Evolutionary conservation across 2,329 filamentous ascomycete genomes (phyloP).

Genomic region (Epicoccum sorghinum): DNA sequence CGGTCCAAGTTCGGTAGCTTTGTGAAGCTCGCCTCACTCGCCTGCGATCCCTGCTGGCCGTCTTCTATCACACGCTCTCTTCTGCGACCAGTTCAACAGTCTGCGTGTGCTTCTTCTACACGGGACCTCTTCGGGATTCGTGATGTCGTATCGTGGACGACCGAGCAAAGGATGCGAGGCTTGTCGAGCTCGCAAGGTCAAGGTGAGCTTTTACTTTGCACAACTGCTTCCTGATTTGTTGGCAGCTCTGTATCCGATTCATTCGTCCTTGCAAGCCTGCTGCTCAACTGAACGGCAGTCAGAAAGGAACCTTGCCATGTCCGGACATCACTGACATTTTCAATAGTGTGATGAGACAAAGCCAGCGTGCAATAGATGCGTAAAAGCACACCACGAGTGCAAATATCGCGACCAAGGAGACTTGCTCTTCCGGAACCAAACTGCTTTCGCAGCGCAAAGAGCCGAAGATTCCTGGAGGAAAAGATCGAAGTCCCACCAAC

Average conservation of each 20-base stretch:
- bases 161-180: slow-evolving; percentile 46
- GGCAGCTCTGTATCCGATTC: neutral
- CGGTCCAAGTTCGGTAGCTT: neutral
- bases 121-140: neutral
- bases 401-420: slow-evolving; percentile 42
- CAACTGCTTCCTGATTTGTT: neutral
- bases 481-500: slow-evolving; percentile 36
- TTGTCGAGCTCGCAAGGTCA: slow-evolving; percentile 44
- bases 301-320: neutral
- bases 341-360: slow-evolving; percentile 43
- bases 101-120: neutral
- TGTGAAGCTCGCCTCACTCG: neutral
- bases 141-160: slow-evolving; percentile 43
- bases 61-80: neutral
- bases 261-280: neutral
- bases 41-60: neutral
- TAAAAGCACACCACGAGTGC: slow-evolving; percentile 36
- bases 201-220: slow-evolving; percentile 25
- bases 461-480: slow-evolving; percentile 45
- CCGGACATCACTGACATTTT: neutral
- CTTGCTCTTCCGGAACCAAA: slow-evolving; percentile 44
- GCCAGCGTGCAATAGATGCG: slow-evolving; percentile 39
- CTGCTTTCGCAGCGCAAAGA: slow-evolving; percentile 40
- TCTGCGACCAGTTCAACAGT: neutral
- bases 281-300: neutral